Evolutionary conservation across 495 filamentous ascomycete species (phyloP).

Genomic region (Xylaria intraflava): DNA sequence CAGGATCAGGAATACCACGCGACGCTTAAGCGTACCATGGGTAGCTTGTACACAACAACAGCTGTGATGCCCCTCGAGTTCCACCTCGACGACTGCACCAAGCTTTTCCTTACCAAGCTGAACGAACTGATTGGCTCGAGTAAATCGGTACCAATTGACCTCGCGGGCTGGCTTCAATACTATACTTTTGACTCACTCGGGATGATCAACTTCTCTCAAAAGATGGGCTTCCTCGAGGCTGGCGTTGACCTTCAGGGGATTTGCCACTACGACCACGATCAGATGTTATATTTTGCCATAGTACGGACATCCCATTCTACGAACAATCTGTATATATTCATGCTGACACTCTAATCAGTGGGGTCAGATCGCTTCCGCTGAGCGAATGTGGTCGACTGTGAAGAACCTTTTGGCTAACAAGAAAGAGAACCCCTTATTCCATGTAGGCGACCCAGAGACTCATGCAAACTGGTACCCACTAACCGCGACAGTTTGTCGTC

Average conservation of each 20-base stretch:
- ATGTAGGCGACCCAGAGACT: background rate
- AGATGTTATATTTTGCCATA: slow-evolving; percentile 8
- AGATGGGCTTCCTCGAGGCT: slow-evolving; percentile 46
- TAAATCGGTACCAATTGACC: slow-evolving; percentile 28
- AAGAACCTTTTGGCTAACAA: background rate
- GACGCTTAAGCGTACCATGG: slow-evolving; percentile 6
- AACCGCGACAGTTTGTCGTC: background rate
- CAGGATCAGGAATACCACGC: slow-evolving; percentile 1
- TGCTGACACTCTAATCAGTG: slow-evolving; percentile 2
- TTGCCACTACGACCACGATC: slow-evolving; percentile 1
- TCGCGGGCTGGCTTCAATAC: slow-evolving; percentile 50
- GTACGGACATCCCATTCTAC: background rate
- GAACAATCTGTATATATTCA: background rate
- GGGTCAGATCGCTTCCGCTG: slow-evolving; percentile 1
- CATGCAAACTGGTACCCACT: background rate
- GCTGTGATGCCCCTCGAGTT: slow-evolving; percentile 39
- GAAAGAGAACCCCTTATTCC: slow-evolving; percentile 1
- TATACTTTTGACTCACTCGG: slow-evolving; percentile 56
- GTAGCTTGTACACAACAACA: slow-evolving; percentile 11
- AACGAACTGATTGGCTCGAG: slow-evolving; percentile 28
- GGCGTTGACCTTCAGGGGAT: slow-evolving; percentile 44
- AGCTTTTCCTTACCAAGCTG: slow-evolving; percentile 40
- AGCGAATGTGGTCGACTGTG: background rate
- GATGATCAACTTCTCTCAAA: slow-evolving; percentile 47
- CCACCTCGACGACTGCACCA: slow-evolving; percentile 46